Conservation (phyloP, 2,329 filamentous ascomycete species). For the Thielaviopsis punctulata region DNA sequence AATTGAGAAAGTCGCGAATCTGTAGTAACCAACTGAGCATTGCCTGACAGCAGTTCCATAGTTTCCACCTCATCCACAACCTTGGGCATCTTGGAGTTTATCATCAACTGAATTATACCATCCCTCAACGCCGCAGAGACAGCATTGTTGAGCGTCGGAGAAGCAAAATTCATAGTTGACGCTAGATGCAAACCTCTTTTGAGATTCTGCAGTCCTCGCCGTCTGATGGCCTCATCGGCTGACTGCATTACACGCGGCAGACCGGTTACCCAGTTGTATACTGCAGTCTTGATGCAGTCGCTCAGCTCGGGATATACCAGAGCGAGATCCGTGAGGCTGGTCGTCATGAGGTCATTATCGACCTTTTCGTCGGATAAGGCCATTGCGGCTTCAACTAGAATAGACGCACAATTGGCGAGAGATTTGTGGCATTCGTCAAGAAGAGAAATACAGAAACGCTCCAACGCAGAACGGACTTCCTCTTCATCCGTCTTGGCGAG, state of each 20-base stretch:
- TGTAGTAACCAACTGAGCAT: conserved; percentile 1
- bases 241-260: conserved; percentile 71
- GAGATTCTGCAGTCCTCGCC: conserved; percentile 57
- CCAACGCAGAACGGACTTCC: conserved; percentile 51
- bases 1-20: conserved; percentile 25
- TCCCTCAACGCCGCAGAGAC: conserved; percentile 56
- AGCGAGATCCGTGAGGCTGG: conserved; percentile 42
- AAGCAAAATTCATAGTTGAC: conserved; percentile 43
- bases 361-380: conserved; percentile 33
- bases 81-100: conserved; percentile 17
- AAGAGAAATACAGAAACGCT: conserved; percentile 54
- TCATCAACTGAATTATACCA: conserved; percentile 34
- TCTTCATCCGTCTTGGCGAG: conserved; percentile 51
- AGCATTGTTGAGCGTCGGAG: conserved; percentile 47
- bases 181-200: conserved; percentile 53
- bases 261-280: conserved; percentile 68
- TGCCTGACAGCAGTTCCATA: conserved; percentile 8
- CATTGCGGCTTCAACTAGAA: conserved; percentile 70
- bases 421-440: conserved; percentile 64
- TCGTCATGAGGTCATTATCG: conserved; percentile 24
- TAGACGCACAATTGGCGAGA: conserved; percentile 47
- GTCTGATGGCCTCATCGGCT: conserved; percentile 63
- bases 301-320: conserved; percentile 43
- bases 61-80: conserved; percentile 19
- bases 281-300: conserved; percentile 48